A percentile compares a stretch with the other conserved stretches of the same genome.
Evolutionary conservation across 169 alveolate genomes (phyloP).

Genomic region (Plasmodium berghei): DNA sequence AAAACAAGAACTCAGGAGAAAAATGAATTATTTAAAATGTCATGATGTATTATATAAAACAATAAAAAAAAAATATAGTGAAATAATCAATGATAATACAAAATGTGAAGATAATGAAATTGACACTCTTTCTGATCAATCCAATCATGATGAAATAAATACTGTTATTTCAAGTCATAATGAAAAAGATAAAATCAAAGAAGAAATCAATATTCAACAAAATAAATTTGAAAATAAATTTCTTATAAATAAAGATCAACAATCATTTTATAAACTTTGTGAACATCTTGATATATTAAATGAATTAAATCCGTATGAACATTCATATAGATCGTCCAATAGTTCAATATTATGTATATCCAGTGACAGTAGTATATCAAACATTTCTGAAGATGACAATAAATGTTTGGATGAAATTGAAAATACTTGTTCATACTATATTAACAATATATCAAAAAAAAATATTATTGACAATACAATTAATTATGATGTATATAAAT

Average conservation of each 20-base stretch:
- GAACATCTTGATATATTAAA: slow-evolving; percentile 23
- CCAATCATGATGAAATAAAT: too few species aligned
- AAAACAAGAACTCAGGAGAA: slow-evolving; percentile 37
- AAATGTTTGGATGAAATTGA: slow-evolving; percentile 27
- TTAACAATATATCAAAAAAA: not conserved
- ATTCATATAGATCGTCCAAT: slow-evolving; percentile 50
- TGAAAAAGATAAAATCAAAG: not conserved
- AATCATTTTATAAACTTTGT: not conserved
- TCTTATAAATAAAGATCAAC: not conserved
- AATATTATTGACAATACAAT: not conserved
- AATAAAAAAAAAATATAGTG: not conserved
- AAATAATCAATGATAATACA: not conserved
- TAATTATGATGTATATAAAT: not conserved
- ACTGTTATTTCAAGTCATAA: not conserved
- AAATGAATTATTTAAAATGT: slow-evolving; percentile 26
- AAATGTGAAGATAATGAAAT: not conserved
- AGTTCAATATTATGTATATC: slow-evolving; percentile 57
- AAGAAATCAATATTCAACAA: not conserved
- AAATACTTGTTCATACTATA: slow-evolving; percentile 1
- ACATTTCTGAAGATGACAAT: slow-evolving; percentile 42
- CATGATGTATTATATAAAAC: slow-evolving; percentile 12
- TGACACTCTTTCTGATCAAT: too few species aligned
- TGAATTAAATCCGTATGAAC: slow-evolving; percentile 22
- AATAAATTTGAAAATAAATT: not conserved
- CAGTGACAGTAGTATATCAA: slow-evolving; percentile 34